phyloP scores from a whole-genome alignment of 805 yeast genomes.

The Metschnikowia vanudenii region DNA sequence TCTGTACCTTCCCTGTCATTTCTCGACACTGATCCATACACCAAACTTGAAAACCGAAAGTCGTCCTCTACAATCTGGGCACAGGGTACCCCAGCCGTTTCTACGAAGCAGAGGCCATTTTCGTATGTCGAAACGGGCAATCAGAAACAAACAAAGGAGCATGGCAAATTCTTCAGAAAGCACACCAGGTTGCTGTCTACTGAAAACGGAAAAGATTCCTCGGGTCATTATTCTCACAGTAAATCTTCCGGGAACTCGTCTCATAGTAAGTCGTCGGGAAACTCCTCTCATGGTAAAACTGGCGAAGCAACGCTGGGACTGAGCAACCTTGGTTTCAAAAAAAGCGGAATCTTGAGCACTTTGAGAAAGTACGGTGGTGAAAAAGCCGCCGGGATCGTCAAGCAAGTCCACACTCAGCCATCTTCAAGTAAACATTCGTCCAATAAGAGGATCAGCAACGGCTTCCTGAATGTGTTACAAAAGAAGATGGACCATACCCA shows the following conservation, averaged over 20 bases:
- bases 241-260: neutral
- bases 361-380: constrained; percentile 42
- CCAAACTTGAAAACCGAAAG: constrained; percentile 32
- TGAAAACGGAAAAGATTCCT: too few species aligned
- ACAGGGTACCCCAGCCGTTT: constrained; percentile 20
- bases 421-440: constrained; percentile 2
- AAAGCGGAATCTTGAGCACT: constrained; percentile 40
- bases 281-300: neutral
- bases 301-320: constrained; percentile 12
- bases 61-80: constrained; percentile 32
- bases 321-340: constrained; percentile 16
- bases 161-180: constrained; percentile 46
- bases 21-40: constrained; percentile 4
- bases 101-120: constrained; percentile 35
- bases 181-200: too few species aligned
- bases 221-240: too few species aligned
- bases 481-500: neutral
- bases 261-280: neutral
- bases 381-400: constrained; percentile 37
- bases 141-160: constrained; percentile 23
- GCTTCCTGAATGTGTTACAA: constrained; percentile 6
- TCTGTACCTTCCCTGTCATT: neutral
- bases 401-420: constrained; percentile 22
- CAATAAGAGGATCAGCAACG: constrained; percentile 11
- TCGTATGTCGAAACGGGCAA: constrained; percentile 37